Conservation (phyloP, 495 filamentous ascomycete species). For the Margaritispora aquatica region DNA sequence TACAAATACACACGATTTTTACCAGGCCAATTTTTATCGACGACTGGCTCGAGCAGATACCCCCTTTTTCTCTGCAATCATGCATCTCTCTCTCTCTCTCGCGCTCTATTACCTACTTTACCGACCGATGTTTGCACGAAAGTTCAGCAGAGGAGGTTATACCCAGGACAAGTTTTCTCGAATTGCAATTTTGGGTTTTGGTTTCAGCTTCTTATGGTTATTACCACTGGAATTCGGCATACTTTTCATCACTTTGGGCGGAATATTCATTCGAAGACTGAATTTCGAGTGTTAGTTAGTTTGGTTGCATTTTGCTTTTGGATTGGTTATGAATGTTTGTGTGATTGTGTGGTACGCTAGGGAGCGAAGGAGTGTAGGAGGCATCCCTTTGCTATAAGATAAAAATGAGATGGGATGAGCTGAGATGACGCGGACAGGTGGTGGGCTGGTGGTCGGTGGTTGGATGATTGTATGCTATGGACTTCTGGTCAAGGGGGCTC, state of each 20-base stretch:
- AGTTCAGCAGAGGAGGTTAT: constrained; percentile 10
- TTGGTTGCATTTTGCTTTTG: neutral
- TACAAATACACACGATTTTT: neutral
- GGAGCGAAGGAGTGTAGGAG: neutral
- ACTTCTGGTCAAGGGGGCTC: neutral
- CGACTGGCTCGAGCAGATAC: neutral
- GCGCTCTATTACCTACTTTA: neutral
- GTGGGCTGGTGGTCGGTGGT: neutral
- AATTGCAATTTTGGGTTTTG: neutral
- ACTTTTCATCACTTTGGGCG: too few species aligned
- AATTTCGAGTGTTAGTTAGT: too few species aligned
- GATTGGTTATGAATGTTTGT: neutral
- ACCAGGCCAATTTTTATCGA: neutral
- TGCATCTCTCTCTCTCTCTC: too few species aligned
- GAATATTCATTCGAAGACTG: too few species aligned
- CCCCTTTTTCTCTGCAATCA: too few species aligned
- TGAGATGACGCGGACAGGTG: too few species aligned
- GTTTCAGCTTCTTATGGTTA: neutral
- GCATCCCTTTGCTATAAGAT: too few species aligned
- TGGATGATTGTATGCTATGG: neutral
- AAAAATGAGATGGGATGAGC: too few species aligned
- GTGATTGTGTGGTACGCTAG: neutral
- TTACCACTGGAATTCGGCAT: too few species aligned
- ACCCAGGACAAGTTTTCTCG: constrained; percentile 1
- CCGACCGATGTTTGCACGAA: neutral